Percentiles rank a stretch among this genome's conserved stretches.
These are phyloP conservation scores for Cercophora newfieldiana DNA, from an alignment of 495 filamentous ascomycete genomes.

Conservation along the genomic window DNA sequence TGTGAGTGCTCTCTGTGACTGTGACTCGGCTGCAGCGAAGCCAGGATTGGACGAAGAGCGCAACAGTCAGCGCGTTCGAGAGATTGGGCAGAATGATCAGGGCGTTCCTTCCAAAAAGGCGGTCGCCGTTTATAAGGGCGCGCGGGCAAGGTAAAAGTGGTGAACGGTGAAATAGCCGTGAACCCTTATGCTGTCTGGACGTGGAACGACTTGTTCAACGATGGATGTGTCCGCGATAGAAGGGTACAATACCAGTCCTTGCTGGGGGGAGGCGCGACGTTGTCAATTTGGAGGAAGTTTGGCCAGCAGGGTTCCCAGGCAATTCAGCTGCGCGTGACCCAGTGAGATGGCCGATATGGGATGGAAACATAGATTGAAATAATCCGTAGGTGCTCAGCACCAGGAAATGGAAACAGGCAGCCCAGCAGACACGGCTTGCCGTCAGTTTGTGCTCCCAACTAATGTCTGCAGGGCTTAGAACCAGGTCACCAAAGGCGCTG, in stretches of 20 bases:
- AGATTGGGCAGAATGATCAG: not conserved
- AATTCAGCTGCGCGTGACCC: not conserved
- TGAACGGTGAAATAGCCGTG: not conserved
- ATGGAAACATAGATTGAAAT: not conserved
- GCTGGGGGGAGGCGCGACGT: not conserved
- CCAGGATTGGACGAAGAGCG: not conserved
- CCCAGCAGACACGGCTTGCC: not conserved
- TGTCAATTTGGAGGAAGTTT: not conserved
- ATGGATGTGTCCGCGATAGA: not conserved
- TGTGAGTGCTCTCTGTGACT: not conserved
- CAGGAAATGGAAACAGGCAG: not conserved
- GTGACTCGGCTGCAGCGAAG: not conserved
- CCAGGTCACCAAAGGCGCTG: conserved; percentile 4
- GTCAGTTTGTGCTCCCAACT: conserved; percentile 1
- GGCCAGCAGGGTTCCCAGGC: not conserved
- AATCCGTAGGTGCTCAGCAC: not conserved
- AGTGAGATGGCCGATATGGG: not conserved
- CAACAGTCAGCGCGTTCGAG: not conserved
- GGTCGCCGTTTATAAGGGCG: not conserved
- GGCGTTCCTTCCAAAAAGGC: not conserved
- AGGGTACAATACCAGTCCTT: not conserved
- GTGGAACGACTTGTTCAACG: not conserved
- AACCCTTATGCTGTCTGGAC: not conserved
- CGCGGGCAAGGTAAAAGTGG: not conserved
- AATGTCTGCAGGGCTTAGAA: conserved; percentile 9